Evolutionary conservation across 2,329 filamentous ascomycete genomes (phyloP), one percentile per base, ranked within the genome.

Genomic region (Penicillium sp.): DNA sequence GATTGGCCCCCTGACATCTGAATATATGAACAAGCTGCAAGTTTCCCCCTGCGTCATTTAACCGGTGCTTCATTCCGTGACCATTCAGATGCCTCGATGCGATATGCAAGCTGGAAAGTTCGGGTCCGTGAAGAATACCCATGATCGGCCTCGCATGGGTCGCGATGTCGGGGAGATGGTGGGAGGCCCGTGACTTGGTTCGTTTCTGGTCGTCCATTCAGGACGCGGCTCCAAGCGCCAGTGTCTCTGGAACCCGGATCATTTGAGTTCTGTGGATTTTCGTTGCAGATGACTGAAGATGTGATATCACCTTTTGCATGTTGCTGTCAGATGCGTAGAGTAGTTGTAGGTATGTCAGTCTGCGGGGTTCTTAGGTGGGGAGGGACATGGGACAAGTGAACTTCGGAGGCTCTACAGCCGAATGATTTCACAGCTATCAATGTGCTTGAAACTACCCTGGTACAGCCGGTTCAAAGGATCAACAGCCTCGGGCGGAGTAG

Each of bases 121-220:
- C 28, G 28, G 23, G 38, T 24, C 23, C 15, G 33, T 40, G 38
- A 40, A 40, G 38, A 40, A 40, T 28, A 42, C 44, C 42, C 29
- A 52, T 54, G 53, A 59, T 58, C 53, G 35, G 45, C 57, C 46
- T 51, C 32, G 53, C 55, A 54, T 59, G 46, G 51, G 20, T 57
- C 50, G 49, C 52, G 13, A 32, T 47, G 47, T 41, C 38, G 29
- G 45, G 33, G 15, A 55, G 50, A 47, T 45, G 42, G 49, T 46
- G 46, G 49, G 47, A 47, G 40, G 31, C 37, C 46, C 29, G 40
- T 39, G 43, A 5, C 43, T 46, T 57, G 54, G 47, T 49, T 50
- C 44, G 41, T n/a, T 47, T 29, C 25, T 45, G 39, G 25, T 27
- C 37, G 35, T 28, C 53, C 55, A 57, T 42, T 57, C 45, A 52